These are phyloP conservation scores for Cichorium intybus DNA, from an alignment of 140 eudicot genomes.

Conservation along the genomic window DNA sequence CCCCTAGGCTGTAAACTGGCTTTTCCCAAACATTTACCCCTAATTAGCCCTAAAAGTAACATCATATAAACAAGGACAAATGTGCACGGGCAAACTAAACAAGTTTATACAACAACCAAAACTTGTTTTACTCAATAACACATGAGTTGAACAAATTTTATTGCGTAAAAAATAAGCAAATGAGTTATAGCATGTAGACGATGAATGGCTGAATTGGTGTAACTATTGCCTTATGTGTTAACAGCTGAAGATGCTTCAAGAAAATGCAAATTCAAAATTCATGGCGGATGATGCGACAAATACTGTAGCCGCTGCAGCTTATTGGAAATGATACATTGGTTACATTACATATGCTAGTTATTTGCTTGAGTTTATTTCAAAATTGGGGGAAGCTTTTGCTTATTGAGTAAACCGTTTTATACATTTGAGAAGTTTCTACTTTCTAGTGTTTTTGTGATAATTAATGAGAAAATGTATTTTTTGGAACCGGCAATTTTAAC, in stretches of 20 bases:
- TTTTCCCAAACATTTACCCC: not conserved
- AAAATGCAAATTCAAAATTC: not conserved
- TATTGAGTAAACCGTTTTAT: too few relatives aligned
- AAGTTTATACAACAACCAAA: not conserved
- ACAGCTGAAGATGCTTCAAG: constrained; percentile 3
- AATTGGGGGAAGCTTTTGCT: too few relatives aligned
- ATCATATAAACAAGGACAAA: not conserved
- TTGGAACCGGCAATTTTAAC: too few relatives aligned
- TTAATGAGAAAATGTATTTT: too few relatives aligned
- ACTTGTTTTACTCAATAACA: not conserved
- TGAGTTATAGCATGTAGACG: not conserved
- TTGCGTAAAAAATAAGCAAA: not conserved
- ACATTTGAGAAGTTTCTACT: too few relatives aligned
- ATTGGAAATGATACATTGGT: not conserved
- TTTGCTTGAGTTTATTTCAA: too few relatives aligned
- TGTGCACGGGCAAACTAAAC: not conserved
- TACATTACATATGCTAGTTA: too few relatives aligned
- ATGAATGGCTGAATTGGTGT: not conserved
- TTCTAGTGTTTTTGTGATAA: too few relatives aligned
- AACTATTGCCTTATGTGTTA: not conserved
- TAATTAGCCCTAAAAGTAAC: not conserved
- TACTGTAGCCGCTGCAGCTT: not conserved
- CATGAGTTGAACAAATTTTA: not conserved
- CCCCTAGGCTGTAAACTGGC: too few relatives aligned
- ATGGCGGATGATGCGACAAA: not conserved